These are phyloP conservation scores for Globisporangium acanthophoron DNA, from an alignment of 352 stramenopile genomes.

Conservation along the genomic window DNA sequence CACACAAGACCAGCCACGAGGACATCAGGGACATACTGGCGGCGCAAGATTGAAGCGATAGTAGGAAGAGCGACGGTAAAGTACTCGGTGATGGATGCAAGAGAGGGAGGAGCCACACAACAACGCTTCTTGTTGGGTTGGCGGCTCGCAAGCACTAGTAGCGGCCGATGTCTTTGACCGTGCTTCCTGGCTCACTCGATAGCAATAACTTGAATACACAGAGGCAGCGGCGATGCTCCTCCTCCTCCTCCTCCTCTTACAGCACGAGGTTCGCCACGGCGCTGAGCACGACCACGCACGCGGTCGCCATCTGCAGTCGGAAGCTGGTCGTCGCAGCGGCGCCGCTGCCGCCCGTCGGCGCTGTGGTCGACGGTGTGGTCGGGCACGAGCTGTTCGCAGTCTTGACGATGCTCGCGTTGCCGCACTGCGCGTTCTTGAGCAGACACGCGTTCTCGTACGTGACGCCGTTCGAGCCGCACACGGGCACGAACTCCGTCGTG, in stretches of 20 bases:
- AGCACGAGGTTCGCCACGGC: background rate
- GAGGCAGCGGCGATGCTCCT: no score
- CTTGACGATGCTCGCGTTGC: constrained; percentile 1
- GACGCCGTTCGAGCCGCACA: constrained; percentile 6
- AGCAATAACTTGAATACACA: no score
- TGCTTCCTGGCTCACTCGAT: no score
- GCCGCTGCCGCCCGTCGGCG: background rate
- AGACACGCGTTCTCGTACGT: constrained; percentile 3
- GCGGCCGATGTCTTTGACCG: no score
- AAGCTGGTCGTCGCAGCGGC: background rate
- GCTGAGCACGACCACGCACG: background rate
- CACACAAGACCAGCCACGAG: no score
- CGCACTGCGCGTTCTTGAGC: constrained; percentile 5
- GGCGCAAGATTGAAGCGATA: no score
- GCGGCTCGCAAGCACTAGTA: no score
- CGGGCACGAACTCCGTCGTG: constrained; percentile 1
- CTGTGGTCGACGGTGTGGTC: background rate
- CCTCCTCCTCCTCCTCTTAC: background rate
- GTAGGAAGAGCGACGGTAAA: no score
- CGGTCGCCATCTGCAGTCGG: background rate
- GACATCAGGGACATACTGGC: no score
- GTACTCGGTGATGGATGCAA: no score
- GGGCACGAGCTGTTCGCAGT: background rate
- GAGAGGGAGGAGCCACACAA: no score
- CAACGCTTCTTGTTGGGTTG: no score